Base-by-base conservation (phyloP, 2,329 filamentous ascomycete genomes). In the Sarocladium strictum region DNA sequence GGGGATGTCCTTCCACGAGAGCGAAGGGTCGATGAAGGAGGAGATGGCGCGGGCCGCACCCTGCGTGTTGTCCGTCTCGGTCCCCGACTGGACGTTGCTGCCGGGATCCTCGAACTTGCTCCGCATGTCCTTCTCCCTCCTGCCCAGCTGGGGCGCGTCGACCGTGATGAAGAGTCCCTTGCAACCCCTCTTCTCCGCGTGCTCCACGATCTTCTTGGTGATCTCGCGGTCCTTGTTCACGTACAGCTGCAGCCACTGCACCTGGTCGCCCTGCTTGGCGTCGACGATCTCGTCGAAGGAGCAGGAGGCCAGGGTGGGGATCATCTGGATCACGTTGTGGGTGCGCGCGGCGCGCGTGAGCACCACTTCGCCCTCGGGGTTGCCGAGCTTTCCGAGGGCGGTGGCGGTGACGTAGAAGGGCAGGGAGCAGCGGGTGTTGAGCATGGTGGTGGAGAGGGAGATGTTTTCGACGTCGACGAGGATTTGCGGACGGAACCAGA, bases 341-440 rank as follows among this genome's bases (percentile, higher is more conserved):
- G 87, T 89, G 67, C 81, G 79, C 2, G 94, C 87, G 15, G 90
- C 91, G 55, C 85, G 81, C 0, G 94, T 97, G 56, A 99, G 80
- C 10, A 96, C 78, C 4, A 97, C 91, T 71, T 99, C 94, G 62
- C 94, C 94, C 70, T 97, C 94, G 0, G 88, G 88, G 67, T 99
- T 81, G 56, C 94, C 94, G 3, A 99, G 84, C 73, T 97, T 97
- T 62, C 94, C 94, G 7, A 99, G 81, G 0, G 94, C 94, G 6
- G 94, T 97, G 43, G 94, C 94, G 1, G 94, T 97, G 19, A 99
- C 87, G 73, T 99, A 99, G 75, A 97, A 95, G 21, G 94, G 94
- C 49, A 95, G 88, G 58, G 86, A 83, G 59, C 84, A 83, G 67
- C 89, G 91, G 33, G 86, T 86, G 60, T 92, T 93, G 17, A 99